These are phyloP conservation scores for Candida dajiaensis DNA, from an alignment of 805 yeast genomes.

Conservation along the genomic window DNA sequence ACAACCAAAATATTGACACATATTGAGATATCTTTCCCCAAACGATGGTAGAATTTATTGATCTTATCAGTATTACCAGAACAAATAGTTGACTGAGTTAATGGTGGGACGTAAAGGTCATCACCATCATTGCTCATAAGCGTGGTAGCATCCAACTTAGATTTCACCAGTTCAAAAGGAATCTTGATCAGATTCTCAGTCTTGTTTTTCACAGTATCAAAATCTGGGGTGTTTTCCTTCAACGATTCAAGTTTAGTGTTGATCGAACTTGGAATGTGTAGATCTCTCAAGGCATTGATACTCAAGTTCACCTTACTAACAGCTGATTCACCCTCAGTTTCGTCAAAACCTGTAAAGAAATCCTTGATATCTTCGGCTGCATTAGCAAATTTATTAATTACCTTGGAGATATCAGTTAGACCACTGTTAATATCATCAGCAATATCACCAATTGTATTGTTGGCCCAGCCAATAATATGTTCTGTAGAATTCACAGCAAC, in stretches of 20 bases:
- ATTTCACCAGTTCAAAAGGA: constrained; percentile 53
- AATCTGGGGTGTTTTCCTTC: constrained; percentile 53
- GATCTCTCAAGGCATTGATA: constrained; percentile 44
- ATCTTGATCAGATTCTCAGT: constrained; percentile 46
- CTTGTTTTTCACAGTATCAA: constrained; percentile 54
- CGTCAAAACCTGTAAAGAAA: constrained; percentile 46
- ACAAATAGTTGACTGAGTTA: constrained; percentile 32
- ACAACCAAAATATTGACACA: constrained; percentile 34
- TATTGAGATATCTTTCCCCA: constrained; percentile 28
- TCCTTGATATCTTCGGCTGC: constrained; percentile 47
- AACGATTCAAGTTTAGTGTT: constrained; percentile 49
- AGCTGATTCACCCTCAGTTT: constrained; percentile 23
- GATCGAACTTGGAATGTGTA: constrained; percentile 63
- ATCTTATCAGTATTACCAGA: constrained; percentile 33
- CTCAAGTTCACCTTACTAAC: constrained; percentile 50
- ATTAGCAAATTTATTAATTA: constrained; percentile 49
- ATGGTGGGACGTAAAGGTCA: constrained; percentile 37
- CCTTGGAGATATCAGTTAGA: constrained; percentile 48
- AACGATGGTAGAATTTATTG: constrained; percentile 30
- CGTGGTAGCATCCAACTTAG: constrained; percentile 32
- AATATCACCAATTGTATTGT: constrained; percentile 47
- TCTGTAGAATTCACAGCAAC: constrained; percentile 73
- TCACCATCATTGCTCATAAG: constrained; percentile 8
- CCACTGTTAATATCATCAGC: constrained; percentile 64
- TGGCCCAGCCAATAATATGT: constrained; percentile 51